These are phyloP conservation scores for Stenogyne calaminthoides DNA, from an alignment of 305 asterid genomes.

Conservation along the genomic window DNA sequence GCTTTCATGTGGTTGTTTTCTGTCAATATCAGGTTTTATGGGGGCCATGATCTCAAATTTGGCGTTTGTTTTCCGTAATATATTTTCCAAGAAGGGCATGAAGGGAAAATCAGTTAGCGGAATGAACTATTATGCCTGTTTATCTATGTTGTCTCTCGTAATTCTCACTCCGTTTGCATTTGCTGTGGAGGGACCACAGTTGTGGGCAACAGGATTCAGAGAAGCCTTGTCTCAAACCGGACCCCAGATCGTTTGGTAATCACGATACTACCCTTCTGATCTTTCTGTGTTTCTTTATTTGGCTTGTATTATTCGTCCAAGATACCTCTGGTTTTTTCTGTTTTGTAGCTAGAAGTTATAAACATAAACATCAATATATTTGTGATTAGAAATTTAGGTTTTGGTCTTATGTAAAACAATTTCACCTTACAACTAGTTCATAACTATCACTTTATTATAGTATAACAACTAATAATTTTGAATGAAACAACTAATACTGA, in stretches of 20 bases:
- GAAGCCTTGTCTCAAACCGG: conserved; percentile 69
- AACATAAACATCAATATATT: not conserved
- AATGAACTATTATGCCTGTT: conserved; percentile 94
- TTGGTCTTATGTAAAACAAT: too few species aligned
- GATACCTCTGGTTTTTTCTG: not conserved
- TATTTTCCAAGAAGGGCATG: conserved; percentile 70
- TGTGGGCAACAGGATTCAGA: conserved; percentile 81
- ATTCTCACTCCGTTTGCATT: conserved; percentile 89
- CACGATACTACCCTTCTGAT: conserved; percentile 36
- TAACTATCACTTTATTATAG: too few species aligned
- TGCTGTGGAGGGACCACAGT: conserved; percentile 96
- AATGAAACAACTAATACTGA: too few species aligned
- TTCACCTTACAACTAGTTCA: too few species aligned
- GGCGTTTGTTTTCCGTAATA: conserved; percentile 61
- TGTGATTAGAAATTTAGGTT: not conserved
- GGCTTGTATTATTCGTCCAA: not conserved
- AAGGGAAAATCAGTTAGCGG: conserved; percentile 95
- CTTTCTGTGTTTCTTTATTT: conserved; percentile 13
- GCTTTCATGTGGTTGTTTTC: conserved; percentile 39
- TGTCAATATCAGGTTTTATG: conserved; percentile 56
- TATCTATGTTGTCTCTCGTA: conserved; percentile 78
- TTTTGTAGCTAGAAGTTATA: not conserved
- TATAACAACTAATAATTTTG: too few species aligned
- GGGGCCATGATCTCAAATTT: conserved; percentile 59
- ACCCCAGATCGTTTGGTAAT: conserved; percentile 88